Evolutionary conservation across 2,329 filamentous ascomycete species (phyloP).

Genomic region (Cladosporium sp.): DNA sequence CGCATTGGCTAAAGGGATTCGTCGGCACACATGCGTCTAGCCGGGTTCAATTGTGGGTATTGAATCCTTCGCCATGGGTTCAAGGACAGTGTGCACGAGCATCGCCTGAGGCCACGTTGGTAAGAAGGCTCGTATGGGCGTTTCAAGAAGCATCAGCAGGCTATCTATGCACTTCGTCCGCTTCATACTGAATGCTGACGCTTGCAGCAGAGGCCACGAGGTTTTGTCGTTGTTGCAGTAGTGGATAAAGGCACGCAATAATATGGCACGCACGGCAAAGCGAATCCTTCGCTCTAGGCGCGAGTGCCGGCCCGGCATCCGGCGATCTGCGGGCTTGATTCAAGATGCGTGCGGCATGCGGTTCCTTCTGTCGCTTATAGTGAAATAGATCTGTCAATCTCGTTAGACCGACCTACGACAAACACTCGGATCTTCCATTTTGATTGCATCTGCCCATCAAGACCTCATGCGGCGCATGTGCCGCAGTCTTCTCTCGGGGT

Average conservation of each 20-base stretch:
- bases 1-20: background rate
- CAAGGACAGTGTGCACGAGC: background rate
- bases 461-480: background rate
- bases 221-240: background rate
- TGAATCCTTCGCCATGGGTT: background rate
- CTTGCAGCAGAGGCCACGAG: background rate
- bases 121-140: background rate
- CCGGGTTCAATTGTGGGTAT: background rate
- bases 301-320: conserved; percentile 5
- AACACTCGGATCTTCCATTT: background rate
- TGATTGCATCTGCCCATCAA: background rate
- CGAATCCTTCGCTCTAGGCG: background rate
- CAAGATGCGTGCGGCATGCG: background rate
- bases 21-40: background rate
- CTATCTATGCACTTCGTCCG: background rate
- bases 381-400: background rate
- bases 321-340: background rate
- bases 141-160: background rate
- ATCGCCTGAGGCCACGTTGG: background rate
- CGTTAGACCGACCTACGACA: background rate
- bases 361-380: background rate
- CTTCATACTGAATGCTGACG: background rate
- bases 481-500: background rate
- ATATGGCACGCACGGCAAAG: background rate
- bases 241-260: background rate